Evolutionary conservation across 2,329 filamentous ascomycete species (phyloP), one percentile per base, ranked within the genome.

Genomic region (Nothopassalora personata): DNA sequence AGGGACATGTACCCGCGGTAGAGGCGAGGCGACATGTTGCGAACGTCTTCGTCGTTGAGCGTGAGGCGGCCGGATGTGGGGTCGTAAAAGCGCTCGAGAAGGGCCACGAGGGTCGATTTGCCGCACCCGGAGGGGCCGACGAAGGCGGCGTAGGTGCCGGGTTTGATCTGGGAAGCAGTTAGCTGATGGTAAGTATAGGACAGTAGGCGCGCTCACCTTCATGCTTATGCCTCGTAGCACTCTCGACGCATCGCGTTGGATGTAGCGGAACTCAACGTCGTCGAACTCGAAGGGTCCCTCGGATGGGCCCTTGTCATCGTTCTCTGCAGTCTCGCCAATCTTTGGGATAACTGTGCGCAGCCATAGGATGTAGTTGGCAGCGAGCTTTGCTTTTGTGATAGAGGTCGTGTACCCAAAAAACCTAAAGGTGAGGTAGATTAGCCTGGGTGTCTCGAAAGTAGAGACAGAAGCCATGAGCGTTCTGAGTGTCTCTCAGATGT

Each of bases 1-100:
- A 92, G 80, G 1, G 87, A 86, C 11, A 91, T 77, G 36, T 83
- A 75, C 57, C 80, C 79, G 45, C 89, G 83, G 70, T 90, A 90
- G 18, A 80, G 74, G 60, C 79, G 79, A 0, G 87, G 78, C 57
- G 86, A 82, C 54, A 90, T 70, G 1, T 78, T 70, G 1, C 76
- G 71, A 47, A 91, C 83, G 65, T 87, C 80, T 53, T 77, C 76
- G 5, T 80, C 83, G 69, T 89, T 86, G 31, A 79, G 60, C 1
- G 63, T 67, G 43, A 81, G 76, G 5, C 59, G 59, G 23, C 79
- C 79, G 1, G 68, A 62, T 0, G 66, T 65, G 0, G 77, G 75
- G 43, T 76, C 71, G 66, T 80, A 80, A 67, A 80, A 80, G 19
- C 77, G 72, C 62, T 79, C 76, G 8, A 80, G 70, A 5, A 81